Evolutionary conservation across 371 early-diverging fungal genomes (phyloP).

Genomic region (Dichotomocladium elegans): DNA sequence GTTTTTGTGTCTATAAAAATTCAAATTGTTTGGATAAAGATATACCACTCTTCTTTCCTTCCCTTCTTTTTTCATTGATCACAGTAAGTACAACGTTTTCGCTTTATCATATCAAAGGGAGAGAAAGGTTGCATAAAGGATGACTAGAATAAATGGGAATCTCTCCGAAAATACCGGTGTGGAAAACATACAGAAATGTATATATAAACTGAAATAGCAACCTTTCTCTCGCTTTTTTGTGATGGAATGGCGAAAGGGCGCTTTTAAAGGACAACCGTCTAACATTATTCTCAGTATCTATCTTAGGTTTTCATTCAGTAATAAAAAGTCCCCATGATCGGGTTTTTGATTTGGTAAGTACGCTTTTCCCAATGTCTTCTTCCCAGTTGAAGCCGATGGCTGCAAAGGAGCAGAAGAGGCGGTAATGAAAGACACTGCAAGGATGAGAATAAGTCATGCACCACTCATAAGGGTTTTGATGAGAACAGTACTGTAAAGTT

Average conservation of each 20-base stretch:
- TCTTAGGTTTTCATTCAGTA: background rate
- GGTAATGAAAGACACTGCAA: background rate
- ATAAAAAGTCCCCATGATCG: background rate
- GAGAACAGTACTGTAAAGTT: background rate
- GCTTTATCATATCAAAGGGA: too few relatives aligned
- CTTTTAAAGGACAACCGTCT: background rate
- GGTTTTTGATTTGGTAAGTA: background rate
- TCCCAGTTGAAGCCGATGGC: background rate
- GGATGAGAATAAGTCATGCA: background rate
- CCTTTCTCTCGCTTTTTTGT: background rate
- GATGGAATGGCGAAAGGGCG: background rate
- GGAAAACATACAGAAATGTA: background rate
- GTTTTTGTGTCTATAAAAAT: too few relatives aligned
- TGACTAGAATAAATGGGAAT: background rate
- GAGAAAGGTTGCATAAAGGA: too few relatives aligned
- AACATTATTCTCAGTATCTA: background rate
- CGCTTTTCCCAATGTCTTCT: background rate
- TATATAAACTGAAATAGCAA: background rate
- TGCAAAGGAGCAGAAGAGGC: too few relatives aligned
- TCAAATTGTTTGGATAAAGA: too few relatives aligned
- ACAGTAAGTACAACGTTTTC: too few relatives aligned
- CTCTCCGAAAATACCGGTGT: background rate
- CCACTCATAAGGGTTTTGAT: background rate
- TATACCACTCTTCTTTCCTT: too few relatives aligned
- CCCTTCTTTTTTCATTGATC: too few relatives aligned